Evolutionary conservation across 345 rosid genomes (phyloP).

Genomic region (Eucalyptus virginea): DNA sequence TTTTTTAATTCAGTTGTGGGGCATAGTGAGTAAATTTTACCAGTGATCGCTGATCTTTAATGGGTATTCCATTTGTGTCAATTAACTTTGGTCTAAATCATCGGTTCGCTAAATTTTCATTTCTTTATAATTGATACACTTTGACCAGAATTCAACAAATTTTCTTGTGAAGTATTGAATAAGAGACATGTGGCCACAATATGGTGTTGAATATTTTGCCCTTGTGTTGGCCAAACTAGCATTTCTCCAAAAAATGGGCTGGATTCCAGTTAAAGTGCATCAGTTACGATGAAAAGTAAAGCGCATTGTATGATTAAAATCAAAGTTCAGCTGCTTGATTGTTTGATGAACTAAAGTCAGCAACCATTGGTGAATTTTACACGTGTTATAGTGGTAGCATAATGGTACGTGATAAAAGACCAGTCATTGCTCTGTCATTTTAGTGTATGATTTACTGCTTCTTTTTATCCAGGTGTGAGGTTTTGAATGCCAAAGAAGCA

Average conservation of each 20-base stretch:
- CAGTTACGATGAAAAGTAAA: not conserved
- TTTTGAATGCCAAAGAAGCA: constrained; percentile 53
- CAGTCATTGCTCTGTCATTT: not conserved
- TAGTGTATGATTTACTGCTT: not conserved
- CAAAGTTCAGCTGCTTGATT: not conserved
- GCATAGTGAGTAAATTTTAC: not conserved
- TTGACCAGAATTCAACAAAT: not conserved
- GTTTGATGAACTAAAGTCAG: not conserved
- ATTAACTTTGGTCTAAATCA: not conserved
- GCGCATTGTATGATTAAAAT: not conserved
- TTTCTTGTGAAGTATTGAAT: not conserved
- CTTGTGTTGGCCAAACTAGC: not conserved
- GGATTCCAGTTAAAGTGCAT: not conserved
- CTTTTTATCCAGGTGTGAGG: constrained; percentile 48
- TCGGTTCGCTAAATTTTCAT: not conserved
- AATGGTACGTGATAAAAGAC: not conserved
- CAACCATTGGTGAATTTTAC: not conserved
- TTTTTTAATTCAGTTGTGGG: not conserved
- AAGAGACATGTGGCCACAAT: not conserved
- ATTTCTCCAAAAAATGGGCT: not conserved
- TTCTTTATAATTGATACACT: not conserved
- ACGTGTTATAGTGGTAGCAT: not conserved
- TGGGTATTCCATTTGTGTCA: not conserved
- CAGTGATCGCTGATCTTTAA: not conserved
- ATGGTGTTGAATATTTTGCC: not conserved